Evolutionary conservation across 2,329 filamentous ascomycete species (phyloP).

Genomic region (Colletotrichum sp.): DNA sequence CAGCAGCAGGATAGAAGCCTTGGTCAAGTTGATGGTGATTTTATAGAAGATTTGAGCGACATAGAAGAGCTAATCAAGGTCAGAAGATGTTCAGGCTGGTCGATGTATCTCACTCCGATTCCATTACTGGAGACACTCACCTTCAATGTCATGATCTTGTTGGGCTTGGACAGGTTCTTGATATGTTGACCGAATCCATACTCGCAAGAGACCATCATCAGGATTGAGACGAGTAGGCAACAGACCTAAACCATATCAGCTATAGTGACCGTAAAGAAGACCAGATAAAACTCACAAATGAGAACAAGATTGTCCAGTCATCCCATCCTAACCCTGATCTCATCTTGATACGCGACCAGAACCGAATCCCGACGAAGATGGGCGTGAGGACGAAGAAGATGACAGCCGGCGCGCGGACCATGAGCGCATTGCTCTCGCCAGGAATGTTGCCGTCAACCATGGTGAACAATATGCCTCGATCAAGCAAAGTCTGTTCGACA

Average conservation of each 20-base stretch:
- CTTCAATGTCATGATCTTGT: conserved; percentile 42
- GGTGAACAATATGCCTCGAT: not conserved
- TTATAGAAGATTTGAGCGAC: conserved; percentile 60
- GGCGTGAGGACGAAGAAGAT: conserved; percentile 49
- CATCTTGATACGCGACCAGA: conserved; percentile 44
- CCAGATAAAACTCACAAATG: conserved; percentile 36
- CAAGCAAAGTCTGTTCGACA: not conserved
- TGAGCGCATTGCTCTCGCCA: conserved; percentile 40
- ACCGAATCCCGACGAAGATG: conserved; percentile 41
- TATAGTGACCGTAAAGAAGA: rapidly evolving
- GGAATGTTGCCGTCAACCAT: conserved; percentile 34
- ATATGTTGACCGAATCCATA: conserved; percentile 50
- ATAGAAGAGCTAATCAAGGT: conserved; percentile 48
- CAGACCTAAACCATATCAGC: conserved; percentile 32
- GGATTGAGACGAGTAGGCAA: conserved; percentile 37
- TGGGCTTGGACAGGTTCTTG: conserved; percentile 32
- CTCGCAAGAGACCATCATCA: conserved; percentile 44
- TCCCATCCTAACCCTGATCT: conserved; percentile 43
- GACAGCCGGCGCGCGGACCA: conserved; percentile 43
- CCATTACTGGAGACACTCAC: conserved; percentile 19
- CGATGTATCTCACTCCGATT: rapidly evolving
- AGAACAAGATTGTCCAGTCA: conserved; percentile 46
- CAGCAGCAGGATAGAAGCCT: conserved; percentile 56
- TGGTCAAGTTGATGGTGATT: conserved; percentile 57
- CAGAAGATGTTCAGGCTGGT: not conserved